Evolutionary conservation across 2,329 filamentous ascomycete genomes (phyloP).

Genomic region (Leptographium radiaticola): DNA sequence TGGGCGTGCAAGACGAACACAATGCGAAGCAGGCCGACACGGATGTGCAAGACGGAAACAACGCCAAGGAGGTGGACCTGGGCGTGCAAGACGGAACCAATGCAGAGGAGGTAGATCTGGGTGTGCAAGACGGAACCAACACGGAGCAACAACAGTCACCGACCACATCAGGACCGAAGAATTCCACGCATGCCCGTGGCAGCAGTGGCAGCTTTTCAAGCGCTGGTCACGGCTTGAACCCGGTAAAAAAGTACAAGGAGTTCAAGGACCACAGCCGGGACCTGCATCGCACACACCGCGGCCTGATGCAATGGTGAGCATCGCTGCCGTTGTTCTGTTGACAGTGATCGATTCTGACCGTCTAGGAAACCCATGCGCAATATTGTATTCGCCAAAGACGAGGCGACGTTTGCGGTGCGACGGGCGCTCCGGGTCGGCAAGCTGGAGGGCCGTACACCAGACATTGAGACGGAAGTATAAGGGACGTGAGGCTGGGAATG

Average conservation of each 20-base stretch:
- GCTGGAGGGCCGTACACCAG: slow-evolving; percentile 70
- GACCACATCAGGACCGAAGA: not conserved
- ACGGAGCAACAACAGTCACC: not conserved
- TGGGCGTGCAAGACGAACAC: too few species aligned
- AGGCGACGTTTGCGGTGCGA: slow-evolving; percentile 64
- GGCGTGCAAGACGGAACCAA: too few species aligned
- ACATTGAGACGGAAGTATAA: slow-evolving; percentile 66
- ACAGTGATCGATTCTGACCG: not conserved
- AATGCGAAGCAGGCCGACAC: too few species aligned
- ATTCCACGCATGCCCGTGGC: not conserved
- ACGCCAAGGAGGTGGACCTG: too few species aligned
- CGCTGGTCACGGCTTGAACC: slow-evolving; percentile 22
- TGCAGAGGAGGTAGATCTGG: not conserved
- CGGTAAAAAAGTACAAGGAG: slow-evolving; percentile 44
- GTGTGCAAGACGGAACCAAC: not conserved
- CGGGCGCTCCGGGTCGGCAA: slow-evolving; percentile 67
- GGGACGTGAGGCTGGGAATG: not conserved
- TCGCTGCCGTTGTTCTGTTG: not conserved
- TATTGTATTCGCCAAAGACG: slow-evolving; percentile 73
- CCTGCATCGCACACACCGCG: slow-evolving; percentile 74
- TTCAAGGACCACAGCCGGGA: slow-evolving; percentile 57
- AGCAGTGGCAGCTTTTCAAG: not conserved
- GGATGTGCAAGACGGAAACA: too few species aligned
- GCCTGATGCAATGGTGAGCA: slow-evolving; percentile 74
- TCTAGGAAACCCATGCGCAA: slow-evolving; percentile 63